Evolutionary conservation across 352 stramenopile species (phyloP), one percentile per base, ranked within the genome.

Genomic region (Phytopythium kandeliae): DNA sequence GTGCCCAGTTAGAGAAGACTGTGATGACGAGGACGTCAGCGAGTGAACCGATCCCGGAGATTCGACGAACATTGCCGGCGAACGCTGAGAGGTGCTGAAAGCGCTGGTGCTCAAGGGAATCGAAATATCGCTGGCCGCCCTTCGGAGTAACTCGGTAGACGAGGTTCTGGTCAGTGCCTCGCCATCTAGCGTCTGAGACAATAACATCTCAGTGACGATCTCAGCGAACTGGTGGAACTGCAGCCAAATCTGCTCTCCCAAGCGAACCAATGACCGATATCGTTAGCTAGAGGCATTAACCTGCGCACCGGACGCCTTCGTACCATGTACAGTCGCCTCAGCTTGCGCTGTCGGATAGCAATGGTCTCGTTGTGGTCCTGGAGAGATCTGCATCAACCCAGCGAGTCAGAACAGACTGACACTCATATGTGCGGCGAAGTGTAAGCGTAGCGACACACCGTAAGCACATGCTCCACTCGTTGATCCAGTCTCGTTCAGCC

Each of bases 381-480:
- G 6, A 80, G 28, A 6, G 67, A 69, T 35, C 58, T 17, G 12
- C 0, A 28, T 17, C 41, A 24, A 8, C 36, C 34, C 11, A 25
- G 46, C 8, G 22, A 9, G 21, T 24, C 3, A 42, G 30, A 12
- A 21, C 28, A 16, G 2, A 7, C 4, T n/a, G 22, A 50, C 19
- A 6, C 24, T 9, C 21, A 37, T 22, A 45, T 3, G 10, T 15
- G 19, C 40, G 12, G 43, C 11, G 40, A 42, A 35, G 19, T 21
- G 55, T 21, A n/a, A 15, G 8, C 34, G 15, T 4, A 4, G 13
- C 13, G 2, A 38, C 66, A 48, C 49, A 83, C 71, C 69, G 67
- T 16, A 87, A 49, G 55, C 80, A 92, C 36, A 85, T 88, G 22
- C 77, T 76, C 83, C 83, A 93, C 55, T 93, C 83, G 24, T 66